phyloP scores from a whole-genome alignment of 345 rosid species.

The Litchi chinensis region DNA sequence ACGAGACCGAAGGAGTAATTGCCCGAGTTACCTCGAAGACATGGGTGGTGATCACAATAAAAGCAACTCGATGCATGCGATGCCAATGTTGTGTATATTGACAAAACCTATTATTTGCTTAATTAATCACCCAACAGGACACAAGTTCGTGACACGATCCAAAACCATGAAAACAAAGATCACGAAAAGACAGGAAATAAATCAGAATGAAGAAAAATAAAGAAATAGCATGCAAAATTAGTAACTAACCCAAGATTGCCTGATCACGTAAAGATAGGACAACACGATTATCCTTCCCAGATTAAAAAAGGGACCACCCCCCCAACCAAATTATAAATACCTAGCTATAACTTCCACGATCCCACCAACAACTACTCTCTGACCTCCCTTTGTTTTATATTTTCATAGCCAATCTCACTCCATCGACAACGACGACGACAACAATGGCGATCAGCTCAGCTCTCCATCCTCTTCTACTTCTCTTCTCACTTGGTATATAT shows the following conservation, averaged over 20 bases:
- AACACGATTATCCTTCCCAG: background rate
- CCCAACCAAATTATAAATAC: background rate
- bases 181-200: background rate
- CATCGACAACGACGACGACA: background rate
- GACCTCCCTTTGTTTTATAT: constrained; percentile 6
- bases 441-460: constrained; percentile 24
- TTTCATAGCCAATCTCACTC: background rate
- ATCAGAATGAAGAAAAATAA: background rate
- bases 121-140: no score
- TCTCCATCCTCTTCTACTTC: constrained; percentile 23
- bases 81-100: background rate
- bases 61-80: background rate
- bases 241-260: background rate
- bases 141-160: no score
- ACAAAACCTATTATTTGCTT: no score
- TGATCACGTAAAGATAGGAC: constrained; percentile 22
- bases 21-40: no score
- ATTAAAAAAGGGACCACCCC: background rate
- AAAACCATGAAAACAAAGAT: background rate
- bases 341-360: constrained; percentile 16
- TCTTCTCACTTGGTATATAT: constrained; percentile 30
- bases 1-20: no score
- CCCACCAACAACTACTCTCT: constrained; percentile 25
- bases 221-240: background rate
- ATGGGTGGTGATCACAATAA: no score